These are phyloP conservation scores for Colletotrichum zoysiae DNA, from an alignment of 2,329 filamentous ascomycete species.

Conservation along the genomic window DNA sequence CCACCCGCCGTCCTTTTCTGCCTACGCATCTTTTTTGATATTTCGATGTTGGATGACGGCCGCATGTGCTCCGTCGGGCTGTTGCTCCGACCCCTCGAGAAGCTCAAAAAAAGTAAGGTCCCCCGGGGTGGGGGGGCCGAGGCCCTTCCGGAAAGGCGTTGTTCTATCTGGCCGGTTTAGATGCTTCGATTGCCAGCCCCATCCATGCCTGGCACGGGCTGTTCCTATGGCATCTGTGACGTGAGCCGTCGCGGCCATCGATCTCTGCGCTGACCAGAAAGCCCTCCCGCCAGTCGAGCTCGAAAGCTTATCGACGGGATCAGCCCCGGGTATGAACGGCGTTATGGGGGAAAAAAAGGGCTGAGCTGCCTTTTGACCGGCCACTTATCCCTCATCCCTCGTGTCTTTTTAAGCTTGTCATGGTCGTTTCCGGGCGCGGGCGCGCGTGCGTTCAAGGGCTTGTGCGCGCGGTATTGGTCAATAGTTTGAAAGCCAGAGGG, in stretches of 20 bases:
- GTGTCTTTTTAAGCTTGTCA: slow-evolving; percentile 39
- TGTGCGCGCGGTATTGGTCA: slow-evolving; percentile 9
- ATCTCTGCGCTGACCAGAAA: slow-evolving; percentile 28
- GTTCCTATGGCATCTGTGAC: slow-evolving; percentile 37
- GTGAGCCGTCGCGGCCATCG: slow-evolving; percentile 40
- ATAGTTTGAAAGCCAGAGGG: background rate
- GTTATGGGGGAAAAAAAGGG: slow-evolving; percentile 14
- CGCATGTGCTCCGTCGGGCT: slow-evolving; percentile 23
- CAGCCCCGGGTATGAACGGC: slow-evolving; percentile 18
- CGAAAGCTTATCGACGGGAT: slow-evolving; percentile 40
- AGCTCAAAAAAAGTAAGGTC: slow-evolving; percentile 1
- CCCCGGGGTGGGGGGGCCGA: background rate
- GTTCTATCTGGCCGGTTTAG: slow-evolving; percentile 8
- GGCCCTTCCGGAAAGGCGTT: slow-evolving; percentile 8
- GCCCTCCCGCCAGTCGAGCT: slow-evolving; percentile 23
- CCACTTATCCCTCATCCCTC: slow-evolving; percentile 22
- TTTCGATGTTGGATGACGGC: slow-evolving; percentile 23
- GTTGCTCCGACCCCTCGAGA: slow-evolving; percentile 28
- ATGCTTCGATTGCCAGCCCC: slow-evolving; percentile 27
- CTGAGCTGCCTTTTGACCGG: slow-evolving; percentile 3
- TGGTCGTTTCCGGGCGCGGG: slow-evolving; percentile 28
- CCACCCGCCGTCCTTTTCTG: background rate
- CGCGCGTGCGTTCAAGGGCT: slow-evolving; percentile 16
- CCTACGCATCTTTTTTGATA: background rate
- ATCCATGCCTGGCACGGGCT: slow-evolving; percentile 32